Conservation (phyloP, 495 filamentous ascomycete genomes). For the Tetracladium marchalianum region DNA sequence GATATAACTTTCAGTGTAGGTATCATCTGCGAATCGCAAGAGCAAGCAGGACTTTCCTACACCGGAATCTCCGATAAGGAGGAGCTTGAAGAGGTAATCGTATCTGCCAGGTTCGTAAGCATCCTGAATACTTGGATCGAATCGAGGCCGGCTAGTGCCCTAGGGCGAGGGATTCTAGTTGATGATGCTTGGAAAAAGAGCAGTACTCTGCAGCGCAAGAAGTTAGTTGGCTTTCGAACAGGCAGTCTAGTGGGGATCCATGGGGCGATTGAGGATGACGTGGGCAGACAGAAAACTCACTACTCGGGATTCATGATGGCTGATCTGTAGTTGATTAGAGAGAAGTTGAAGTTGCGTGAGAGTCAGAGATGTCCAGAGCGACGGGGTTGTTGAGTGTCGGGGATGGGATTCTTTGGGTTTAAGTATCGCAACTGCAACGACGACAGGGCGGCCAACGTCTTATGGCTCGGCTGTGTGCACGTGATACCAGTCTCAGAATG, state of each 20-base stretch:
- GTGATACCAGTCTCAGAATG: no score
- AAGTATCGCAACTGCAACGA: conserved; percentile 11
- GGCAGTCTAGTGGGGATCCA: conserved; percentile 3
- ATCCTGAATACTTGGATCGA: not conserved
- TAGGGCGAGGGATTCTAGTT: not conserved
- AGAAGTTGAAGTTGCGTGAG: conserved; percentile 1
- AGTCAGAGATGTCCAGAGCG: conserved; percentile 4
- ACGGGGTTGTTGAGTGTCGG: conserved; percentile 5
- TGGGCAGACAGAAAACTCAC: conserved; percentile 43
- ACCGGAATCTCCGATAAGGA: conserved; percentile 99
- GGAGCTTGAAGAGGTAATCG: conserved; percentile 99
- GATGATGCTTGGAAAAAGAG: conserved; percentile 7
- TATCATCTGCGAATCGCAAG: conserved; percentile 96
- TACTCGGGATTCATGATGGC: conserved; percentile 90
- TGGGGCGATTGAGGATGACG: conserved; percentile 9
- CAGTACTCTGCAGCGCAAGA: conserved; percentile 13
- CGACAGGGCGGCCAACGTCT: no score
- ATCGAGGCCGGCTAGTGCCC: conserved; percentile 1
- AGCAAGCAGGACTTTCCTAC: conserved; percentile 99
- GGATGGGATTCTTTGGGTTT: not conserved
- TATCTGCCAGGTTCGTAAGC: conserved; percentile 55
- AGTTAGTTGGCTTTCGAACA: conserved; percentile 12
- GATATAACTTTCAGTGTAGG: conserved; percentile 99
- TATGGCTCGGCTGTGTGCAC: no score
- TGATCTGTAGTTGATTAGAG: conserved; percentile 2